A percentile compares a stretch with the other conserved stretches of the same genome.
Conservation (phyloP, 176 grass and related monocot species). For the Triticum aestivum region IWGSC_CS_RefSeq_v2.1 NC_057803.1:362820430-362820929, state of each 20-base stretch:
- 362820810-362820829: constrained; percentile 12
- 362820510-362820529: not conserved
- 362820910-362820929: constrained; percentile 3
- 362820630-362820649: not conserved
- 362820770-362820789: not conserved
- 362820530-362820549: not conserved
- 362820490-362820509: not conserved
- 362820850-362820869: not conserved
- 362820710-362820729: not conserved
- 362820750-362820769: not conserved
- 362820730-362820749: not conserved
- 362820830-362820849: not conserved
- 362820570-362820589: not conserved
- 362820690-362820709: not conserved
- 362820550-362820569: constrained; percentile 5
- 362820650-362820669: not conserved
- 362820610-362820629: not conserved
- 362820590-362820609: not conserved
- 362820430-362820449: not conserved
- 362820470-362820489: not conserved
- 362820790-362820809: not conserved
- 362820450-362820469: not conserved
- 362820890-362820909: not conserved
- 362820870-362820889: not conserved
- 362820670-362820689: not conserved